Evolutionary conservation across 805 yeast genomes (phyloP), one percentile per base, ranked within the genome.

Genomic region (Candida dendrica): DNA sequence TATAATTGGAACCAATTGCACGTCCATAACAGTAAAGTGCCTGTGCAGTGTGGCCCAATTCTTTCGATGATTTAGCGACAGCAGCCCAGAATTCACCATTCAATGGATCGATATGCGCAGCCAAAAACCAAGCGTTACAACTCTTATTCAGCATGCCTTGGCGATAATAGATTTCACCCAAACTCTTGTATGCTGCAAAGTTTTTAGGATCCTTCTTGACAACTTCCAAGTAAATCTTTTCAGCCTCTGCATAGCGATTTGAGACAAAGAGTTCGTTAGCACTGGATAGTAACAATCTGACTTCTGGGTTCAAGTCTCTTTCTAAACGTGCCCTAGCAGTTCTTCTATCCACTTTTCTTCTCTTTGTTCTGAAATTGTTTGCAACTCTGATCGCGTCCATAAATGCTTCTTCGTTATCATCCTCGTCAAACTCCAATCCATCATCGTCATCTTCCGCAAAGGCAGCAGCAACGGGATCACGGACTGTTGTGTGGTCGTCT

Each of bases 221-320:
- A 11, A 88, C 95, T 46, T 77, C 86, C 49, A 69, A 65, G 60
- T 74, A 90, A 39, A 72, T 56, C 39, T 73, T 63, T 49, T 76
- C 72, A 0, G 95, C 91, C 1, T 64, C 69, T 26, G 71, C 75
- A 16, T 75, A 69, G 51, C 84, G 82, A 38, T 72, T 72, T 26
- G 73, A 57, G 1, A 84, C 95, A 67, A 81, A 89, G 0, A 88
- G 85, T 50, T 81, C 89, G 53, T 87, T 84, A 1, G 95, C 96
- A 49, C 71, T 70, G 9, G 91, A 79, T 18, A 87, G 59, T 42
- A 81, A 56, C 32, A 69, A 66, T 38, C 81, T 69, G 3, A 87
- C 84, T 58, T 85, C 95, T 0, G 90, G 96, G 49, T 81, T 81
- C 46, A 79, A 52, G 19, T 75, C 76, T 39, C 69, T 61, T 32